Evolutionary conservation across 306 rosid species (phyloP), one percentile per base, ranked within the genome.

Genomic region (Trifolium repens): DNA sequence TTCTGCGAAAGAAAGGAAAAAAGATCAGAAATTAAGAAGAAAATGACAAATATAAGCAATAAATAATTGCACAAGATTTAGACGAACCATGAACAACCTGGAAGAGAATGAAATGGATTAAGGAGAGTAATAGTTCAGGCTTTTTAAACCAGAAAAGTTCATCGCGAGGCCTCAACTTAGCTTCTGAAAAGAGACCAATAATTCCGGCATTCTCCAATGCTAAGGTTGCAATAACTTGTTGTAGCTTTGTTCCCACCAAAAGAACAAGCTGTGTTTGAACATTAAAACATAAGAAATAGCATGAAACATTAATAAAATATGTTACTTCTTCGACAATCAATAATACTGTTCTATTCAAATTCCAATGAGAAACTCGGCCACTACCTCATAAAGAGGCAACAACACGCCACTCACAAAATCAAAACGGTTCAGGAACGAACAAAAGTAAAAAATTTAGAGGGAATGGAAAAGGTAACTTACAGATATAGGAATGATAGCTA

Each of bases 131-230:
- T 8, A 94, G 91, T 79, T 92, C 97, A 22, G 99, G 99, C 82
- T 87, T 94, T 55, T 94, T 92, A 84, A 94, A 92, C 99, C 99
- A 94, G 84, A 94, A 94, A 83, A 94, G 99, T 76, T 89, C 97
- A 67, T 94, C 93, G 14, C 99, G 91, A 15, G 99, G 99, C 82
- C 87, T 94, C 87, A 94, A 78, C 86, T 89, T 90, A n/a, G 86
- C 59, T 78, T 80, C 96, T 8, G 88, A 30, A 43, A 64, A 80
- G 71, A 79, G 78, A 67, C 87, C 88, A n/a, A 88, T 73, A 55
- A 91, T 85, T 79, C 90, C 91, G 32, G 89, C 93, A 88, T 86
- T 94, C 87, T 94, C 99, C 83, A 90, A 66, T 32, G 92, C 96
- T 79, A 94, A 84, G 81, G 99, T 94, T 47, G 99, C 97, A 69